A percentile compares a stretch with the other conserved stretches of the same genome.
These are phyloP conservation scores for Sequoia sempervirens DNA, from an alignment of 75 land plant genomes.

Conservation along the genomic window DNA sequence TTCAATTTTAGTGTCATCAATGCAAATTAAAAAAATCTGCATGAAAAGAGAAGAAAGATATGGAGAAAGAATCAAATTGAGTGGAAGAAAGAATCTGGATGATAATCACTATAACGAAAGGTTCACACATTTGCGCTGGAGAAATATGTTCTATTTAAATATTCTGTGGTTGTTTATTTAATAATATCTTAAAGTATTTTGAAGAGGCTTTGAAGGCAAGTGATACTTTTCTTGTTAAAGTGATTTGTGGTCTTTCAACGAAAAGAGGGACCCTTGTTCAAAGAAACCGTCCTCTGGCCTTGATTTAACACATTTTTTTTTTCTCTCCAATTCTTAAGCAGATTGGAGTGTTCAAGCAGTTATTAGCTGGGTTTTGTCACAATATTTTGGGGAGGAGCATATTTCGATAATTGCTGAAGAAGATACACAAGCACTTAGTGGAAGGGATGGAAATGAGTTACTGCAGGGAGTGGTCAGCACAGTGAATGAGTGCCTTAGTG, in stretches of 20 bases:
- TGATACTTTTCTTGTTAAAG: background rate
- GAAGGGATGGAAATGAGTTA: slow-evolving; percentile 37
- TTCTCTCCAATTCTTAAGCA: slow-evolving; percentile 19
- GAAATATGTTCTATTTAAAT: background rate
- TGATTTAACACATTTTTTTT: background rate
- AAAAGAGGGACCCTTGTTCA: background rate
- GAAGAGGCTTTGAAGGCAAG: background rate
- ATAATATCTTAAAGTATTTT: background rate
- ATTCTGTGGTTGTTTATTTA: background rate
- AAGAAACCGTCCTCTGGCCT: background rate
- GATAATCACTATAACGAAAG: background rate
- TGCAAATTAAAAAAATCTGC: background rate
- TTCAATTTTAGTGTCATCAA: background rate
- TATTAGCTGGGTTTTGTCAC: slow-evolving; percentile 79
- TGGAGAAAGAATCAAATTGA: background rate
- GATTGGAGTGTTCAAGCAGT: slow-evolving; percentile 96
- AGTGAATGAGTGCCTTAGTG: slow-evolving; percentile 72
- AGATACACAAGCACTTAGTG: slow-evolving; percentile 59
- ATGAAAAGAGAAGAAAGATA: background rate
- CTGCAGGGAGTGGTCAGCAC: slow-evolving; percentile 63
- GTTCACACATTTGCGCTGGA: background rate
- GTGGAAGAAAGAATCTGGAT: background rate
- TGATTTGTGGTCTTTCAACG: background rate
- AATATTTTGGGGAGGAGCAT: slow-evolving; percentile 45
- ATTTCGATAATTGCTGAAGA: slow-evolving; percentile 86